Base-by-base conservation (phyloP, 2,329 filamentous ascomycete genomes). In the Coniochaeta hoffmannii region DNA sequence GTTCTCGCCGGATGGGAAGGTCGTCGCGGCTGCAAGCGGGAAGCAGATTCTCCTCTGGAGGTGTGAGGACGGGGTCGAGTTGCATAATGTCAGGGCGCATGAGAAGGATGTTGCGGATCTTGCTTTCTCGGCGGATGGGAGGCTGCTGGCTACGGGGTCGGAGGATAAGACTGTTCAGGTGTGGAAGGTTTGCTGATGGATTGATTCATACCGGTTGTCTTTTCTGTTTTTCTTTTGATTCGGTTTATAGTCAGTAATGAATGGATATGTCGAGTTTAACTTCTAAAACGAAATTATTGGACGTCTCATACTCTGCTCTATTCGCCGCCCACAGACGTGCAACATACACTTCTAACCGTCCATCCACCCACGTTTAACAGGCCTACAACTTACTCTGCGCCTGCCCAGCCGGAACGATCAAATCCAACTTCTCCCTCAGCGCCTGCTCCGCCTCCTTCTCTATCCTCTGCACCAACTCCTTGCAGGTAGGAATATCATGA, bases 401-500 rank as follows among this genome's bases (percentile, higher is more conserved):
- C 24, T 9, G 7, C 50, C 11, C 28, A 38, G 31, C 69, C 5
- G 79, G 73, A 53, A 74, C 73, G 58, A 85, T 73, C 52, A 89
- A 72, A 26, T 76, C 68, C 53, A 79, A 74, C 58, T 80, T 82
- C 65, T 83, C 81, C 64, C 73, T 78, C 59, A 92, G 73, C 4
- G 86, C 77, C 56, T 82, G 77, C 67, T 87, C 79, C 0, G 89
- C 89, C 69, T 93, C 89, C 68, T 77, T 85, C 75, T 92, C 88
- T 63, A 94, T 92, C 56, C 89, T 81, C 62, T 76, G 76, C 10
- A 91, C 73, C 26, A 94, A 74, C 1, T 74, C 84, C 50, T 80
- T 80, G 66, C 89, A 93, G 0, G 86, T 89, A 9, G 88, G 88
- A 55, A 92, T 89, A 64, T 94, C 89, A 63, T 93, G 84, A 59